Evolutionary conservation across 2,329 filamentous ascomycete genomes (phyloP), one percentile per base, ranked within the genome.

Genomic region (Nemania sp.): DNA sequence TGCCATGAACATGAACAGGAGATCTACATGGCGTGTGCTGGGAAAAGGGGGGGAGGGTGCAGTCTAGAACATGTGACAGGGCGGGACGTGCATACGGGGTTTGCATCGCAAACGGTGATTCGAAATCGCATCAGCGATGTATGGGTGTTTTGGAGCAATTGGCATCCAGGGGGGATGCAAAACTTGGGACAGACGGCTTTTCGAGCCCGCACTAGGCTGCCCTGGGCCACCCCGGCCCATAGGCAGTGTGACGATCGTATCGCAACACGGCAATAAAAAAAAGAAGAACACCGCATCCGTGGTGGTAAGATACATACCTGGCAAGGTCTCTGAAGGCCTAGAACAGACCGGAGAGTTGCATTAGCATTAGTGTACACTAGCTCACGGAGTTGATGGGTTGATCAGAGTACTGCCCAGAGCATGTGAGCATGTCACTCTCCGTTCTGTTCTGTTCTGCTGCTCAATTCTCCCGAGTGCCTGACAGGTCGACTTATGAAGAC

Each of bases 291-390:
- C 31, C 6, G 14, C n/a, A 15, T n/a, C n/a, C n/a, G n/a, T n/a
- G n/a, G n/a, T n/a, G n/a, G n/a, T n/a, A n/a, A 11, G 5, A 31
- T 9, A 64, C 66, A 54, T 65, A 69, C 67, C 63, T 69, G 44
- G 65, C 63, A 52, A 70, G 65, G 53, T 69, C 66, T 55, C 57
- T 61, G 52, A 68, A 69, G 60, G 68, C 67, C 68, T 70, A 66
- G 64, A 66, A 63, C 53, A 14, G 19, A 39, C 28, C 20, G 42
- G 17, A 55, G 41, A 55, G 52, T 54, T 19, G 36, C 51, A 59
- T 66, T 59, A 67, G 63, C 56, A 26, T 19, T 19, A 43, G 24
- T 36, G n/a, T n/a, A n/a, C n/a, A n/a, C n/a, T n/a, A n/a, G n/a
- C n/a, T n/a, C n/a, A n/a, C 28, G 9, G 26, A 31, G 33, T 15